Evolutionary conservation across 495 filamentous ascomycete species (phyloP), one percentile per base, ranked within the genome.

Genomic region (Penicillium macrosclerotiorum): DNA sequence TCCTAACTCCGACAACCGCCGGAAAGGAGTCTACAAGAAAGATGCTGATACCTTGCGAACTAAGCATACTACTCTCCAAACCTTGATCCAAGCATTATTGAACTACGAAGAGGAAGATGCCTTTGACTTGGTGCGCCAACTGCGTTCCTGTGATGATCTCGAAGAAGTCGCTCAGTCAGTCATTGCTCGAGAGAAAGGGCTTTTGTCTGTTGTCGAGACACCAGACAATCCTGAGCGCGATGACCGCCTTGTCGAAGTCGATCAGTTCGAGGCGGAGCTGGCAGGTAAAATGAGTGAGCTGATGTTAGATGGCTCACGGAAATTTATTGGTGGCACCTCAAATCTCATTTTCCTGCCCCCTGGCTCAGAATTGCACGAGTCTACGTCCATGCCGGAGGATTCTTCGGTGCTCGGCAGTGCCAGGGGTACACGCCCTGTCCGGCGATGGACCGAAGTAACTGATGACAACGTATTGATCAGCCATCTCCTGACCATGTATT

Each of bases 401-500:
- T 38, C 27, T 7, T 24, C 27, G 9, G 26, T 11, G 4, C 24
- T 52, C 20, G 36, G n/a, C 6, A 34, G 11, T 11, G 8, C 34
- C 20, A 37, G 30, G 7, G 46, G 51, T 14, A 44, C 54, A 11
- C 49, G 52, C 24, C 82, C 89, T 5, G 73, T 91, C 19, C 81
- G 78, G 8, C 89, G 83, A 40, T 98, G 93, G 93, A 95, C 93
- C 3, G 75, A 72, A 26, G 91, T 95, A 16, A 96, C 92, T 7
- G 74, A 80, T 32, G 86, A 97, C 61, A 67, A 82, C 13, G 80
- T 84, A 13, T 71, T 96, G 8, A 80, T 97, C 49, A 78, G 80
- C 11, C 94, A 97, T 69, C 79, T 98, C 8, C 79, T 98, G 55
- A 91, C 88, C 46, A 91, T 96, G 89, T 98, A 98, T 68, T 96